phyloP scores from a whole-genome alignment of 1,284 basidiomycete genomes.

The Naganishia sp. region DNA sequence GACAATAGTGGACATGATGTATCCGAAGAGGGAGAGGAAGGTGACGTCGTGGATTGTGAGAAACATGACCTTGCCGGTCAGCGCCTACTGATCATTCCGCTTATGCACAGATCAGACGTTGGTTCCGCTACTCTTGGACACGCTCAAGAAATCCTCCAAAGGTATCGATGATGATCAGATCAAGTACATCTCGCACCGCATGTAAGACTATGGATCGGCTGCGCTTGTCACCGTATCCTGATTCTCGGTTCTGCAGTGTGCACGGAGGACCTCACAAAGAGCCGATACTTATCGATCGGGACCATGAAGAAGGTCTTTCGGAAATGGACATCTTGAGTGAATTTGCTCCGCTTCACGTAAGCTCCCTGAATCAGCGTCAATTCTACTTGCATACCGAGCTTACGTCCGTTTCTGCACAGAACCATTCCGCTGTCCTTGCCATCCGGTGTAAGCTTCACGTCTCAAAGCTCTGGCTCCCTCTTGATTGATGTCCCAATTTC shows the following conservation, averaged over 20 bases:
- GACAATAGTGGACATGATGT: constrained; percentile 39
- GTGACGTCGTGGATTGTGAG: constrained; percentile 48
- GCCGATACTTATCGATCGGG: constrained; percentile 65
- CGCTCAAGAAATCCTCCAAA: constrained; percentile 40
- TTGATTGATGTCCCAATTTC: constrained; percentile 41
- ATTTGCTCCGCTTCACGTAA: constrained; percentile 73
- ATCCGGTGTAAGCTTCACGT: constrained; percentile 46
- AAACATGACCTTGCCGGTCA: neutral
- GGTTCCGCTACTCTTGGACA: constrained; percentile 46
- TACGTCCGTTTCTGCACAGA: constrained; percentile 42
- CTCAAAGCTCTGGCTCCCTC: neutral
- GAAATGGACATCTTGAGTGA: constrained; percentile 73
- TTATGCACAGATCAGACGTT: neutral
- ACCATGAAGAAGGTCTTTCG: constrained; percentile 61
- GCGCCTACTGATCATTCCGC: neutral
- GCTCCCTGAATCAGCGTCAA: neutral
- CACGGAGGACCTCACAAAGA: constrained; percentile 75
- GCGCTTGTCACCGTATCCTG: neutral
- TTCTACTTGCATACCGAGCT: neutral
- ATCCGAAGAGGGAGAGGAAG: constrained; percentile 45
- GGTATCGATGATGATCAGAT: constrained; percentile 45
- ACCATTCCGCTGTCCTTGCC: constrained; percentile 58
- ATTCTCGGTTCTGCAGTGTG: constrained; percentile 66
- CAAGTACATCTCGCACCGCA: constrained; percentile 52
- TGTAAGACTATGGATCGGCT: constrained; percentile 39